Conservation (phyloP, 768 basidiomycete genomes). For the Leccinum rimulosum region DNA sequence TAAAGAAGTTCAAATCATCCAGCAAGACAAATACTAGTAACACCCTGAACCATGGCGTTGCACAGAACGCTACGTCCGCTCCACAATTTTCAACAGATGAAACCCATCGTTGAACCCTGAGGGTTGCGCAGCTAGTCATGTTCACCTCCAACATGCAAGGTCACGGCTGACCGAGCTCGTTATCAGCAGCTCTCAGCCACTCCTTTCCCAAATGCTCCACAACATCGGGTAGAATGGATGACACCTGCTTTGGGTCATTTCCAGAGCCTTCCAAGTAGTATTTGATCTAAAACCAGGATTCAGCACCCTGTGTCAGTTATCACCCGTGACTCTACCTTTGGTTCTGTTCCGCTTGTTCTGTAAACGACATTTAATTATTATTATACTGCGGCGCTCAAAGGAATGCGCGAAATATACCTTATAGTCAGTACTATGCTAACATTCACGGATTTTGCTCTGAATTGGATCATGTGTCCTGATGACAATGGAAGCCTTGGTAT, state of each 20-base stretch:
- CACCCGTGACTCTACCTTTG: slow-evolving; percentile 53
- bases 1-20: too few species aligned
- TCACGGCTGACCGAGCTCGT: slow-evolving; percentile 40
- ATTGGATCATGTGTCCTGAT: slow-evolving; percentile 83
- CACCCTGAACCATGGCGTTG: neutral
- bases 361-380: neutral
- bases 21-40: too few species aligned
- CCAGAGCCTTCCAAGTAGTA: slow-evolving; percentile 86
- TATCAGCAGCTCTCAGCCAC: slow-evolving; percentile 69
- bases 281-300: slow-evolving; percentile 55
- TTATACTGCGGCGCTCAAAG: neutral
- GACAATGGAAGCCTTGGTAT: slow-evolving; percentile 66
- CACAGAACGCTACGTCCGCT: neutral
- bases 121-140: neutral
- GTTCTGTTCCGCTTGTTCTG: slow-evolving; percentile 89
- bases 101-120: too few species aligned
- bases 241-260: slow-evolving; percentile 45
- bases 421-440: slow-evolving; percentile 65
- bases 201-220: slow-evolving; percentile 56
- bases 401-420: slow-evolving; percentile 43
- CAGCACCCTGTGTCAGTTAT: neutral
- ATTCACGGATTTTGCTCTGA: slow-evolving; percentile 48
- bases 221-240: slow-evolving; percentile 48
- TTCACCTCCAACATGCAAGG: neutral
- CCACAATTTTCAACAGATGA: too few species aligned